Evolutionary conservation across 2,329 filamentous ascomycete species (phyloP), one percentile per base, ranked within the genome.

Genomic region (Aspergillus felis): DNA sequence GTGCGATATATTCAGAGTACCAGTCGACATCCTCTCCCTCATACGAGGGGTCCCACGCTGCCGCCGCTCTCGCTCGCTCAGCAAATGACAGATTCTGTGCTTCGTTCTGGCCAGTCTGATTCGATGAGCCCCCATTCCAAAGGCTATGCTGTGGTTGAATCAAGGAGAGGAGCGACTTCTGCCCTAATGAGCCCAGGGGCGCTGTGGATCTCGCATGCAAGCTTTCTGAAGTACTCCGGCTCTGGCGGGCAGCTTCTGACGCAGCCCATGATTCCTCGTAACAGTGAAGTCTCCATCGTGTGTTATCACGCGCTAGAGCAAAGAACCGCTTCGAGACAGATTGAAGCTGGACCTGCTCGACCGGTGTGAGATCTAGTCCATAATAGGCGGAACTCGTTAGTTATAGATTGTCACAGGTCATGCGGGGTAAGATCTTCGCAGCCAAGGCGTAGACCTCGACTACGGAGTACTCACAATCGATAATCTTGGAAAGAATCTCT

Each of bases 1-100:
- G 83, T 54, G 92, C 90, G 61, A 95, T 88, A 68, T 92, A 96
- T 73, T 97, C 92, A 55, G 89, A 84, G 71, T 96, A 96, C 88
- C 91, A 97, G 51, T 89, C 86, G 22, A 92, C 81, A 44, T 79
- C 79, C 74, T 97, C 92, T 4, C 75, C 78, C 0, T 86, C 84
- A 61, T 88, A 91, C 0, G 84, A 85, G 0, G 90, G 90, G 64
- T 96, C 91, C 92, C 92, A 96, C 64, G 91, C 91, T 4, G 87
- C 87, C 3, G 70, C 71, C 10, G 69, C 74, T 57, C 65, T 68
- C 42, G 64, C 68, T 57, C 66, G 66, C 54, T 66, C 67, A 28
- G 64, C 68, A 55, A 64, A 62, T 14, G 72, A 68, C 27, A 64
- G 47, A 4, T 50, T 49, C 20, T 54, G 49, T 4, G 44, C 22